These are phyloP conservation scores for Picea sitchensis DNA, from an alignment of 75 land plant genomes.

Conservation along the genomic window DNA sequence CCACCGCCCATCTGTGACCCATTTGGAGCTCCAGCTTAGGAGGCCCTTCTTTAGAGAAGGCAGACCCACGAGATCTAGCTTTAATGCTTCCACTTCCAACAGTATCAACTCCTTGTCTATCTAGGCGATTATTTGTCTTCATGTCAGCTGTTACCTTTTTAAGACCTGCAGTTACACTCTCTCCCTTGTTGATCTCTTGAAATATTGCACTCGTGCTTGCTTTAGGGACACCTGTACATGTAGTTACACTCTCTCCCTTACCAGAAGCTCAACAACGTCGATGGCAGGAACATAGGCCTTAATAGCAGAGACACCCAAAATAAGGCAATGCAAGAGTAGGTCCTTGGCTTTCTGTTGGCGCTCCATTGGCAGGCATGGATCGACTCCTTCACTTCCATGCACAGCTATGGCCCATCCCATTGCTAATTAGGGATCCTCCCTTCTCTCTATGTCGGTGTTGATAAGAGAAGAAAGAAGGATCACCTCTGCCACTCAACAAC, in stretches of 20 bases:
- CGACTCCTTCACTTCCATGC: slow-evolving; percentile 94
- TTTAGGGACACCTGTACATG: slow-evolving; percentile 4
- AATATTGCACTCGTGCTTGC: slow-evolving; percentile 36
- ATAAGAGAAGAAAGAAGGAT: too few relatives aligned
- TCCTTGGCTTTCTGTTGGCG: slow-evolving; percentile 60
- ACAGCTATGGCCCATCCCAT: slow-evolving; percentile 88
- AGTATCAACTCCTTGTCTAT: slow-evolving; percentile 28
- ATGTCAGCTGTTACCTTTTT: slow-evolving; percentile 41
- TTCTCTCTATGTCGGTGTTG: too few relatives aligned
- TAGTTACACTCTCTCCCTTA: too few relatives aligned
- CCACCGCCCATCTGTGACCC: slow-evolving; percentile 25
- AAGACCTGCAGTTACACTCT: slow-evolving; percentile 31
- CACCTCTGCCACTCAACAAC: too few relatives aligned
- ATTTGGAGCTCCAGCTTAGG: slow-evolving; percentile 34
- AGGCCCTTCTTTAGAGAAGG: slow-evolving; percentile 13
- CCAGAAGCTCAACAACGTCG: slow-evolving; percentile 93
- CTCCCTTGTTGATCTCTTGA: slow-evolving; percentile 38
- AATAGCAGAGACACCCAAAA: slow-evolving; percentile 67
- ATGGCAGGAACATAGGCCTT: slow-evolving; percentile 54
- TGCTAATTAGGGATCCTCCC: too few relatives aligned
- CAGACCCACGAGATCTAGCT: not conserved
- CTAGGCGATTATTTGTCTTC: slow-evolving; percentile 42
- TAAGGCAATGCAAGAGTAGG: slow-evolving; percentile 66
- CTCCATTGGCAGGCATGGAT: slow-evolving; percentile 42
- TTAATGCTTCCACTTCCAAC: slow-evolving; percentile 9